Evolutionary conservation across 306 rosid genomes (phyloP), one percentile per base, ranked within the genome.

Genomic region (Leucaena leucocephala): DNA sequence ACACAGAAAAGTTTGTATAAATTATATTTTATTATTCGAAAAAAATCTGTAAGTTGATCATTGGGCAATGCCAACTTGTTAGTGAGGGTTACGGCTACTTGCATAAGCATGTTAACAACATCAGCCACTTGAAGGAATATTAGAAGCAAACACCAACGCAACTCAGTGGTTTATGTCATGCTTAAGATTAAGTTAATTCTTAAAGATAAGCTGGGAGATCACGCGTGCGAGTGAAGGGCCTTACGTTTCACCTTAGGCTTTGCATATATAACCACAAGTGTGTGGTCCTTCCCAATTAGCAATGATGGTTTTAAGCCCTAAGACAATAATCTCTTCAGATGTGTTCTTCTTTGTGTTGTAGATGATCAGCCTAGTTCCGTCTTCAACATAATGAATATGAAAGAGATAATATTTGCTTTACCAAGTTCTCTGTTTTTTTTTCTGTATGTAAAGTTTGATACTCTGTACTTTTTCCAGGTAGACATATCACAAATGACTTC

Each of bases 271-370:
- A 27, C 27, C 27, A 27, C 27, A 27, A 27, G 27, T 27, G 27
- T 27, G 75, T 82, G 88, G 90, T 84, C 90, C 92, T 75, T 6
- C 45, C 61, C 80, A 70, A 80, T 75, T 78, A 75, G 75, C 90
- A 86, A 86, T 86, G 88, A 84, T 89, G 85, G 80, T 34, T 50
- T 75, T 83, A 80, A 63, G 75, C 68, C 72, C 68, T 42, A 34
- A 69, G 71, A 78, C 59, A 67, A 76, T 83, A 84, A 82, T 80
- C 87, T 85, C 73, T 2, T 38, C 61, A 66, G 84, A 87, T 84
- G 8, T 71, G 44, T 71, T 48, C 66, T 54, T 54, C 9, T 36
- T 22, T 21, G 64, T 21, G 9, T 27, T 17, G 8, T 36, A 15
- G 2, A 3, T 50, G 19, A 50, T 50, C 21, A 54, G 59, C 59